phyloP scores from a whole-genome alignment of 495 filamentous ascomycete genomes.

The Evernia prunastri region DNA sequence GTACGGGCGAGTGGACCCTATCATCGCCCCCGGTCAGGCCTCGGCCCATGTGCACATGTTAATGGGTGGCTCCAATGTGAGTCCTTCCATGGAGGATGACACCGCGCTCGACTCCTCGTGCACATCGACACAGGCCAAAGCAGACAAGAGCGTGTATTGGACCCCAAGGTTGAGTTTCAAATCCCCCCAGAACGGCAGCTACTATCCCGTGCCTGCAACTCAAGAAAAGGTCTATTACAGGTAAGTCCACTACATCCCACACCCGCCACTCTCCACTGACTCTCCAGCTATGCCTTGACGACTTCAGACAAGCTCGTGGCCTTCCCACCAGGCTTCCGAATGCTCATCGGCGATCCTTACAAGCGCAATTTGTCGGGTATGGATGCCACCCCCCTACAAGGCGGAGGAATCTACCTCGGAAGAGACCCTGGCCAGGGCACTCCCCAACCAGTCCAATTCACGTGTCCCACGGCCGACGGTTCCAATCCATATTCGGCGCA shows the following conservation, averaged over 20 bases:
- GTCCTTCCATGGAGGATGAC: slow-evolving; percentile 53
- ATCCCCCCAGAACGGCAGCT: slow-evolving; percentile 58
- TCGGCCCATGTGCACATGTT: slow-evolving; percentile 69
- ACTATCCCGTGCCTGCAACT: slow-evolving; percentile 59
- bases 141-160: slow-evolving; percentile 76
- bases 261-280: background rate
- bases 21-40: slow-evolving; percentile 51
- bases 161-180: slow-evolving; percentile 65
- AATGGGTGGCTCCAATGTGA: slow-evolving; percentile 69
- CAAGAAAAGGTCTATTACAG: slow-evolving; percentile 72
- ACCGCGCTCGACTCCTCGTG: slow-evolving; percentile 54
- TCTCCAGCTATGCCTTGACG: background rate
- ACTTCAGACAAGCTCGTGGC: slow-evolving; percentile 41
- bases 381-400: background rate
- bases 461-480: slow-evolving; percentile 1
- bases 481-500: slow-evolving; percentile 3
- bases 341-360: slow-evolving; percentile 52
- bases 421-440: background rate
- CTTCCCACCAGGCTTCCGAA: slow-evolving; percentile 68
- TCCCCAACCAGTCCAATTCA: slow-evolving; percentile 4
- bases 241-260: slow-evolving; percentile 32
- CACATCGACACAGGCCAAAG: slow-evolving; percentile 56
- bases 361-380: slow-evolving; percentile 31
- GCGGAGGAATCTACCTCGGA: slow-evolving; percentile 1
- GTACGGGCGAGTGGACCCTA: slow-evolving; percentile 62